Evolutionary conservation across 345 rosid genomes (phyloP).

Genomic region (Turritis glabra): DNA sequence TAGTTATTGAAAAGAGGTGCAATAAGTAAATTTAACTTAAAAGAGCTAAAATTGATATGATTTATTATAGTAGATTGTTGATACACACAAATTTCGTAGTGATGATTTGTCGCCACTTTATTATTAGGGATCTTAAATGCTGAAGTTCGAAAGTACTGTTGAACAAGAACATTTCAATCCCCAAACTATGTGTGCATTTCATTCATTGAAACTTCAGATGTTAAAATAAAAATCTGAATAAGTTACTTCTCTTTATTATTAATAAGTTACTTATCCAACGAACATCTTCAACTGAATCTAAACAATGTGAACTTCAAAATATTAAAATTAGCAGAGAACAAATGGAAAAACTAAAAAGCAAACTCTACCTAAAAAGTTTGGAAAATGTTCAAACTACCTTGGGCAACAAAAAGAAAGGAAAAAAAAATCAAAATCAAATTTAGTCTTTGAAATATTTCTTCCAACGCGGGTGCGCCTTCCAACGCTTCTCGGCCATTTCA

Average conservation of each 20-base stretch:
- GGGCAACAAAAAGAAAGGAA: not conserved
- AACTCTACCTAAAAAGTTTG: not conserved
- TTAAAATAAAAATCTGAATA: not conserved
- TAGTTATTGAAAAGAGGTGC: too few species aligned
- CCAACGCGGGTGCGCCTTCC: conserved; percentile 64
- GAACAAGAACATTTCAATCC: not conserved
- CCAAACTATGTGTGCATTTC: not conserved
- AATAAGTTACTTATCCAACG: not conserved
- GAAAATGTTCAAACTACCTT: not conserved
- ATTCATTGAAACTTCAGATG: not conserved
- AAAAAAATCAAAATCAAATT: not conserved
- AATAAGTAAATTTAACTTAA: too few species aligned
- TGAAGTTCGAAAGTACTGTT: not conserved
- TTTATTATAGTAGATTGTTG: not conserved
- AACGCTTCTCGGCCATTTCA: conserved; percentile 52
- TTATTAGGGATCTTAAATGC: not conserved
- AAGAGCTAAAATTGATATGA: too few species aligned
- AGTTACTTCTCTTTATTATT: not conserved
- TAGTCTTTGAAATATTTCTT: conserved; percentile 31
- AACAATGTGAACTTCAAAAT: not conserved
- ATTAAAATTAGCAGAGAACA: not conserved
- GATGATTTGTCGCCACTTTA: not conserved
- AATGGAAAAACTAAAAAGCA: not conserved
- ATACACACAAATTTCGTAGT: not conserved
- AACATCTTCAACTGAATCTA: not conserved